Conservation (phyloP, 805 yeast genomes). For the Ogataea degrootiae region DNA sequence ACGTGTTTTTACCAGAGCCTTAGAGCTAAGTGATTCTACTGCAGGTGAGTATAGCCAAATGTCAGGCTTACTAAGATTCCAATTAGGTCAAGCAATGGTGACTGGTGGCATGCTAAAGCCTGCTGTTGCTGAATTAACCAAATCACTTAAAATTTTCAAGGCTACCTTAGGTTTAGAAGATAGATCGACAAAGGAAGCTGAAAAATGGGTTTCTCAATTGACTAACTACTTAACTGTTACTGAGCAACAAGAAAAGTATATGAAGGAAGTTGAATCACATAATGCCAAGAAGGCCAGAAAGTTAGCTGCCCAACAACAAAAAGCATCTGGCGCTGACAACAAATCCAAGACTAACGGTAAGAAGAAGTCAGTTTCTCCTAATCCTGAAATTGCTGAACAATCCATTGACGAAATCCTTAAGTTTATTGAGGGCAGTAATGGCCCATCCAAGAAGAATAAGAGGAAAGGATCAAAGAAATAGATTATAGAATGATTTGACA, state of each 20-base stretch:
- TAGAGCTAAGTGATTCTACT: constrained; percentile 43
- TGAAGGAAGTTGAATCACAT: constrained; percentile 20
- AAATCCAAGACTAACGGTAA: constrained; percentile 21
- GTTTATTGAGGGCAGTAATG: constrained; percentile 59
- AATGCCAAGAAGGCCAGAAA: constrained; percentile 20
- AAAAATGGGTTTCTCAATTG: constrained; percentile 58
- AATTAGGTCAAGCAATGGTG: constrained; percentile 60
- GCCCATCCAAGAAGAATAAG: constrained; percentile 26
- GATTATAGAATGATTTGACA: neutral
- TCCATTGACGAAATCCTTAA: constrained; percentile 69
- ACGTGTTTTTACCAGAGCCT: constrained; percentile 48
- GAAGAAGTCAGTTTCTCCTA: constrained; percentile 31
- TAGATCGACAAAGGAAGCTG: constrained; percentile 60
- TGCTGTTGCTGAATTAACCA: constrained; percentile 52
- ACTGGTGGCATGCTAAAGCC: constrained; percentile 45
- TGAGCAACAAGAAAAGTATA: constrained; percentile 38
- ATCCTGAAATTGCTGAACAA: constrained; percentile 55
- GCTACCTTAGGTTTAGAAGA: constrained; percentile 64
- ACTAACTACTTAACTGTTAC: constrained; percentile 41
- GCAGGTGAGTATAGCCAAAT: constrained; percentile 59
- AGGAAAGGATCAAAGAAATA: constrained; percentile 20
- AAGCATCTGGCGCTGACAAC: constrained; percentile 6
- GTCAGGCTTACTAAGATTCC: constrained; percentile 63
- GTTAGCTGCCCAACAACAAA: neutral
- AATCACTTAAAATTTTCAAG: constrained; percentile 54